Base-by-base conservation (phyloP, 75 land plant genomes). In the Pinus tabuliformis region DNA sequence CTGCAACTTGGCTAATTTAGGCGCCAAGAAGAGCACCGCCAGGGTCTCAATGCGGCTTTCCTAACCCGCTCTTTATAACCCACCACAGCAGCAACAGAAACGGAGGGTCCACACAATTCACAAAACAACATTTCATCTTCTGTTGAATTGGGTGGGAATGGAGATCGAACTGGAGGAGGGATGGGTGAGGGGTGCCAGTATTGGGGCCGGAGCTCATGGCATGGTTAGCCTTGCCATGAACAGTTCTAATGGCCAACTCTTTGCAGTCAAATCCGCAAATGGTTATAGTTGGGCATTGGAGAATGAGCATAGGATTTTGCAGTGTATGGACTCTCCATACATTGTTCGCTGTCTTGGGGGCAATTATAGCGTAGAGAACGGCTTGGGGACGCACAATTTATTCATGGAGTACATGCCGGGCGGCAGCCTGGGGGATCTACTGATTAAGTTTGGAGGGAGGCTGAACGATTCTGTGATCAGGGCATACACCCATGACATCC, bases 341-440 rank as follows among this genome's bases (percentile, higher is more conserved):
- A 76, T 89, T 20, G 79, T 87, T 39, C 63, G 58, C 13, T 89
- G 87, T 21, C 57, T 82, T 3, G 91, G 91, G 14, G 62, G 62
- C 16, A 79, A 80, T 14, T 57, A 59, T 5, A 77, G 86, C 28
- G 57, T 36, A 13, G 85, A 73, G 73, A 56, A 21, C 0, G 83
- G 85, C 13, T 3, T 49, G 14, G 26, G 45, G 16, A 59, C 58
- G 63, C 63, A 76, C 59, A 82, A 85, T 45, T 70, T 85, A 75
- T 80, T 87, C 68, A 66, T 92, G 86, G 97, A 94, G 79, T 90
- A 82, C 77, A 90, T 82, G 76, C 77, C 85, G 45, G 81, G 84
- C 20, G 97, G 95, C 4, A 77, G 91, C 17, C 24, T 93, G 16
- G 22, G 73, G 5, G 91, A 93, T 63, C 74, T 73, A 30, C 59